Percentiles rank a stretch among this genome's conserved stretches.
Evolutionary conservation across 2,329 filamentous ascomycete species (phyloP).

Genomic region (Gnomoniopsis sp.): DNA sequence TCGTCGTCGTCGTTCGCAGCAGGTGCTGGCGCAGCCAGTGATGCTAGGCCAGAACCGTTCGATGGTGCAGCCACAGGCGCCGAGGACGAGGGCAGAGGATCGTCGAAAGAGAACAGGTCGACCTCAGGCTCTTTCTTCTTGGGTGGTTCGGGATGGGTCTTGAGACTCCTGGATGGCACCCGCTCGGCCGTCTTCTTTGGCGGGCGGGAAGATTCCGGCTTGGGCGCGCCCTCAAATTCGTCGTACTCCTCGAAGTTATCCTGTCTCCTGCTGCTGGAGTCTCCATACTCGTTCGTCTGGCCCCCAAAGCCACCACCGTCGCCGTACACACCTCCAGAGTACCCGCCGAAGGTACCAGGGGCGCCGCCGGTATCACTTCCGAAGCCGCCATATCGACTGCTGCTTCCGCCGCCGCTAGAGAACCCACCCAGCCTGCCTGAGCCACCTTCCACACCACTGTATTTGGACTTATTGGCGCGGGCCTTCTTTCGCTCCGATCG

Average conservation of each 20-base stretch:
- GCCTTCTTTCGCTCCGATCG: constrained; percentile 84
- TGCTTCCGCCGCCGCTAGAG: constrained; percentile 35
- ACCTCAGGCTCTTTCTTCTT: constrained; percentile 87
- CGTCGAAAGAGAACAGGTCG: constrained; percentile 91
- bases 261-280: constrained; percentile 52
- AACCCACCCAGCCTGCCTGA: constrained; percentile 57
- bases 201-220: constrained; percentile 44
- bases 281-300: constrained; percentile 67
- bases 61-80: constrained; percentile 43
- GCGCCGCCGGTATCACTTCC: constrained; percentile 79
- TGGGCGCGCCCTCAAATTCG: constrained; percentile 78
- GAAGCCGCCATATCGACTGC: constrained; percentile 79
- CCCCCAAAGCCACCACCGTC: constrained; percentile 93
- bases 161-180: constrained; percentile 43
- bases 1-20: constrained; percentile 76
- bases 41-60: constrained; percentile 43
- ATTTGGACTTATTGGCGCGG: constrained; percentile 85
- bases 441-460: constrained; percentile 88
- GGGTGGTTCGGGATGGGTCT: constrained; percentile 53
- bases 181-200: constrained; percentile 25
- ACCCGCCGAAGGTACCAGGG: constrained; percentile 57
- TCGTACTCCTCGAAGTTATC: constrained; percentile 96
- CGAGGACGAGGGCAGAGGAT: constrained; percentile 55
- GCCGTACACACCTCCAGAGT: constrained; percentile 78
- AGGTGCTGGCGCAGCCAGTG: constrained; percentile 35